Evolutionary conservation across 495 filamentous ascomycete genomes (phyloP), one percentile per base, ranked within the genome.

Genomic region (Aspergillus nanangensis): DNA sequence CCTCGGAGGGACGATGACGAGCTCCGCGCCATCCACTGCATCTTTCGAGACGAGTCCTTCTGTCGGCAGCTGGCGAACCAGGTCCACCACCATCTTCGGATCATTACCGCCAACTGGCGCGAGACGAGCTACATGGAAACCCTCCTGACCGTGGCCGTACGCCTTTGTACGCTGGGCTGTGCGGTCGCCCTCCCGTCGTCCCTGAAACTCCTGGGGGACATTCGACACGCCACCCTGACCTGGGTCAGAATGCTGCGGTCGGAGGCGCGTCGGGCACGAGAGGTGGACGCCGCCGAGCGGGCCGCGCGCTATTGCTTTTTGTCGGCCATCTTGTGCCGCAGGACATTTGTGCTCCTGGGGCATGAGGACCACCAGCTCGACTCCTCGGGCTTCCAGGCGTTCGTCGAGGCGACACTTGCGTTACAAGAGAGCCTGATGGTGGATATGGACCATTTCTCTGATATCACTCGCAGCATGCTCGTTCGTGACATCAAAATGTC

Each of bases 401-500:
- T 75, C 3, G 41, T 67, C n/a, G 55, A 65, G 41, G 68, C 67
- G 14, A 59, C 67, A 1, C 49, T 63, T 8, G 38, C 61, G 1
- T 61, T 74, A 34, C 63, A 72, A 39, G 65, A 72, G 37, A 64
- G 54, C 40, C 33, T 58, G 24, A 41, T 55, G 7, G 39, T 42
- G 15, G 59, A 61, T 22, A 17, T 55, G 14, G 41, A 18, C 23
- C 25, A 45, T 8, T 45, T 60, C 3, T n/a, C 54, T 11, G 25
- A 14, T 17, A 3, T 27, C 1, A 46, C 58, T 3, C 41, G 35
- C 38, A 69, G 62, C 33, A 62, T 74, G 20, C 45, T 79, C 0
- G 45, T 77, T 9, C 67, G 65, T 2, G 79, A 79, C 40, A 53
- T 74, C 4, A 77, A 76, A 35, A 62, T 74, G 57, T 47, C 63